Evolutionary conservation across 129 eudicot species (phyloP), one percentile per base, ranked within the genome.

Genomic region (Silybum marianum): DNA sequence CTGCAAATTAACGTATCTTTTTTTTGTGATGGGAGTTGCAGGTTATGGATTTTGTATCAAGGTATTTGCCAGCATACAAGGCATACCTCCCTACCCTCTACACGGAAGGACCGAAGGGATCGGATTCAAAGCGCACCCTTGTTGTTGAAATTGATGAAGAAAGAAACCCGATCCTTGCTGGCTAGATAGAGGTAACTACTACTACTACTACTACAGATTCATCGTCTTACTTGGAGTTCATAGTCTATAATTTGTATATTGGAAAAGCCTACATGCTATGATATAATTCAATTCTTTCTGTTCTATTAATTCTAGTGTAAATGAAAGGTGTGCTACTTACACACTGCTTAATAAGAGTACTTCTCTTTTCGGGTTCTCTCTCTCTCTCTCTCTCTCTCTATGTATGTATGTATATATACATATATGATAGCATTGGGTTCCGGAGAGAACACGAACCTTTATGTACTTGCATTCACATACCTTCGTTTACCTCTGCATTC

Each of bases 11-110:
- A 19, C 44, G 34, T 75, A 19, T n/a, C n/a, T 24, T 18, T 19
- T 70, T 34, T 74, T 7, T 10, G 38, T 44, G 38, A 26, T 10
- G 7, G 0, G 24, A 34, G 67, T 46, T 84, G 34, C 82, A 95
- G 99, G 97, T 95, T 74, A 78, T 72, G 93, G 98, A 93, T 88
- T 95, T 96, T 83, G 98, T 93, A 16, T 96, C 98, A 7, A 84
- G 98, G 7, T 96, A 96, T 84, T 60, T 96, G 86, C 99, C 97
- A n/a, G 99, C 99, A 30, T 96, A 95, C 91, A 91, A 93, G 16
- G 99, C 99, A 12, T 95, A 95, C 77, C 95, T 96, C 22, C 99
- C 99, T 21, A 84, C 95, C 16, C 97, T 96, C 3, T 96, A 96
- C 81, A 71, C 89, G 3, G 95, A 96, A 87, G 98, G 99, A 69